These are phyloP conservation scores for Suhomyces yuchorum DNA, from an alignment of 1,139 yeast genomes.

Conservation along the genomic window DNA sequence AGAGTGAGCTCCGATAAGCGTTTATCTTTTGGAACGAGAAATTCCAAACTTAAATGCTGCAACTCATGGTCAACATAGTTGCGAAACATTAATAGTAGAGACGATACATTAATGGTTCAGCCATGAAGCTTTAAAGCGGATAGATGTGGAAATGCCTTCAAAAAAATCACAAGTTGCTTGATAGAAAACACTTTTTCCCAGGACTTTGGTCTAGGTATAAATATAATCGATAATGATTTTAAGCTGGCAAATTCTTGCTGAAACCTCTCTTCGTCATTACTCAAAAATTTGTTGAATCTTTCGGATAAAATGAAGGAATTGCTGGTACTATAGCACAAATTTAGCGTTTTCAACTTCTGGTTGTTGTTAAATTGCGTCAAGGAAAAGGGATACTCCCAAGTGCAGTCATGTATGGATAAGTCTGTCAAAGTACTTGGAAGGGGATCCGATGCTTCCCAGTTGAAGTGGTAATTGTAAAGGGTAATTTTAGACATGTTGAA, in stretches of 20 bases:
- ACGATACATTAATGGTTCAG: conserved; percentile 22
- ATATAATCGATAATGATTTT: conserved; percentile 22
- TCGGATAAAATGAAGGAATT: conserved; percentile 42
- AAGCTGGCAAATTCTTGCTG: conserved; percentile 26
- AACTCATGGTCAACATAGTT: conserved; percentile 12
- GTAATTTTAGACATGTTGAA: conserved; percentile 27
- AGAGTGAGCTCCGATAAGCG: conserved; percentile 7
- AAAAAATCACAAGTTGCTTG: conserved; percentile 6
- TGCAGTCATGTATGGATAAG: conserved; percentile 36
- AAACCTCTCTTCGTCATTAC: conserved; percentile 17
- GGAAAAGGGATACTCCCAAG: conserved; percentile 50
- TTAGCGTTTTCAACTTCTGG: conserved; percentile 25
- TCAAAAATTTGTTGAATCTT: conserved; percentile 35
- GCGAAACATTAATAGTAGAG: conserved; percentile 8
- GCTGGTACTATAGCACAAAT: conserved; percentile 29
- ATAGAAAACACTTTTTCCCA: conserved; percentile 13
- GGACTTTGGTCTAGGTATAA: conserved; percentile 10
- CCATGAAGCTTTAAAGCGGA: conserved; percentile 25
- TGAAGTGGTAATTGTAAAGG: conserved; percentile 35
- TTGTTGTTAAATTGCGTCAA: conserved; percentile 34
- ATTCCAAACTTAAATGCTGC: conserved; percentile 13
- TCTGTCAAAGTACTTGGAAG: conserved; percentile 7
- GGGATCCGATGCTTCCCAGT: conserved; percentile 29
- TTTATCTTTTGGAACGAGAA: conserved; percentile 9
- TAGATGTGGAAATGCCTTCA: conserved; percentile 24